These are phyloP conservation scores for Exophiala alcalophila DNA, from an alignment of 2,329 filamentous ascomycete genomes.

Conservation along the genomic window DNA sequence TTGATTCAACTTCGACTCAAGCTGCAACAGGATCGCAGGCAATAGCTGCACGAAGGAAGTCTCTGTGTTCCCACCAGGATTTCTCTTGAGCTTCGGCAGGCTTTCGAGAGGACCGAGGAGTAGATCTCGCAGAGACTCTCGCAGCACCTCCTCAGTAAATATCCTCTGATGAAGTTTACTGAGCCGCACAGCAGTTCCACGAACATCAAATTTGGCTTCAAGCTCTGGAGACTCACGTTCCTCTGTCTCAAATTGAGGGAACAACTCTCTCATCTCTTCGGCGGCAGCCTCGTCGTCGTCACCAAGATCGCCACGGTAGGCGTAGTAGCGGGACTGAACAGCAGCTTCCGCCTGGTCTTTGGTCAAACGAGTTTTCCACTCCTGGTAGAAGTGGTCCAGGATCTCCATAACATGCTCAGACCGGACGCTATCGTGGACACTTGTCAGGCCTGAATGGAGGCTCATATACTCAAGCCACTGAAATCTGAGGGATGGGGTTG, in stretches of 20 bases:
- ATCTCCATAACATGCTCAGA: conserved; percentile 12
- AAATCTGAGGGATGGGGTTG: conserved; percentile 5
- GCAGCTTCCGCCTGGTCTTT: conserved; percentile 73
- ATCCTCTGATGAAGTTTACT: conserved; percentile 57
- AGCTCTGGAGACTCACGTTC: conserved; percentile 29
- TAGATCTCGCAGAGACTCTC: conserved; percentile 35
- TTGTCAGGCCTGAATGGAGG: conserved; percentile 5
- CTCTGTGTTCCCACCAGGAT: conserved; percentile 9
- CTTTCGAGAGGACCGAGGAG: conserved; percentile 32
- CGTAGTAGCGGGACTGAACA: conserved; percentile 73
- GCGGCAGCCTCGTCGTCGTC: conserved; percentile 72
- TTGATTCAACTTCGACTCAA: conserved; percentile 60
- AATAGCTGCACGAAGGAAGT: conserved; percentile 48
- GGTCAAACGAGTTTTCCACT: conserved; percentile 76
- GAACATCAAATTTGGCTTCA: conserved; percentile 42
- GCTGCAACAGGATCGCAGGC: conserved; percentile 61
- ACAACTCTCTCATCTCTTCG: conserved; percentile 74
- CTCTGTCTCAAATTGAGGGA: conserved; percentile 68
- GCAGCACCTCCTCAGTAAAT: conserved; percentile 35
- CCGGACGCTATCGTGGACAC: neutral
- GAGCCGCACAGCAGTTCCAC: conserved; percentile 59
- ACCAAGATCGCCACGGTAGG: conserved; percentile 73
- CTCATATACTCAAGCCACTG: conserved; percentile 20
- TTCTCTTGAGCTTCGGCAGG: conserved; percentile 34
- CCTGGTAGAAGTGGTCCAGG: conserved; percentile 69